Evolutionary conservation across 768 basidiomycete species (phyloP), one percentile per base, ranked within the genome.

Genomic region (Mycena filopes): DNA sequence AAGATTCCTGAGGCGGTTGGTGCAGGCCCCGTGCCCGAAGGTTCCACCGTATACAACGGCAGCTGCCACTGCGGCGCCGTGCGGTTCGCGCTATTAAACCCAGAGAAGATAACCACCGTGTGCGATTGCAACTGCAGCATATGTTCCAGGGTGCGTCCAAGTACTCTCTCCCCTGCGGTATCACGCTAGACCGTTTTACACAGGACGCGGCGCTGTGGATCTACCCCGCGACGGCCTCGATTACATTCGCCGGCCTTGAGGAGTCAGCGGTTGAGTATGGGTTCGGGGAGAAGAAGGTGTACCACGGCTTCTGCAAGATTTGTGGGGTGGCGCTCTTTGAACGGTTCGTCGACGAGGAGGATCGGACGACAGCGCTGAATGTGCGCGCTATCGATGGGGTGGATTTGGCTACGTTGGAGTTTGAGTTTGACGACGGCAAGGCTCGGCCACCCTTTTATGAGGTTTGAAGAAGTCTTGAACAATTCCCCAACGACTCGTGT

Each of bases 31-130:
- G 29, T 57, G 15, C 26, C 58, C 21, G 47, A 55, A n/a, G 67
- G 53, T 2, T 23, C 49, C 26, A 60, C 36, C 2, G 40, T 43
- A 16, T 68, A 68, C 29, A 28, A 50, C 15, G 67, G 67, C 6
- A 60, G 42, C 46, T 68, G 67, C 58, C 67, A 68, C 16, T 68
- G 67, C 55, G 67, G 67, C 7, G 62, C 67, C 6, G 53, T 68
- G 25, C 38, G 40, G n/a, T 68, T 50, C 21, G 16, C 46, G 4
- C 13, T 64, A 20, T 31, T 60, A 10, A 56, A 21, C 33, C 53
- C 58, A 0, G 40, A 60, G 20, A 38, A 59, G 13, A 23, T 68
- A 28, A 43, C 42, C 7, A 3, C 21, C 2, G 62, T 54, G 41
- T 25, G 8, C 10, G 46, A 40, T n/a, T 68, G 67, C 58, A 60